Conservation (phyloP, 805 yeast species). For the Candida parachauliodes region DNA sequence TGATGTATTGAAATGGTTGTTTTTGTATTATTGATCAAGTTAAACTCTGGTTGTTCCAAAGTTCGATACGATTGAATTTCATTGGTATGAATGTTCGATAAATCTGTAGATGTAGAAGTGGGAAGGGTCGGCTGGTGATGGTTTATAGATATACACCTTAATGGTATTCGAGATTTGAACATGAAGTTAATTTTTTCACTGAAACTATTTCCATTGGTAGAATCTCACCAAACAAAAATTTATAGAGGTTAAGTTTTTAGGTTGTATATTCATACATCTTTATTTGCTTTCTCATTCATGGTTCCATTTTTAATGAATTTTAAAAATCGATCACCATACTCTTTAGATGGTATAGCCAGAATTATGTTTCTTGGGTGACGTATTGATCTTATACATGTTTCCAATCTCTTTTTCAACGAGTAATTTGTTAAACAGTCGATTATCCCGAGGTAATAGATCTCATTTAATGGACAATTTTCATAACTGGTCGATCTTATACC, state of each 20-base stretch:
- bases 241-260: no score
- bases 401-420: conserved; percentile 68
- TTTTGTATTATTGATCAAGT: conserved; percentile 9
- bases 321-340: conserved; percentile 85
- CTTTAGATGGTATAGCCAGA: conserved; percentile 86
- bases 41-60: conserved; percentile 25
- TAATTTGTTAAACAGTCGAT: conserved; percentile 90
- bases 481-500: conserved; percentile 76
- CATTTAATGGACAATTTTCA: conserved; percentile 54
- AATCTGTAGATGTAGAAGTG: conserved; percentile 8
- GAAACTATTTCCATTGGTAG: no score
- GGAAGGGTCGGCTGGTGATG: conserved; percentile 1
- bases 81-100: conserved; percentile 13
- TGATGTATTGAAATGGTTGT: conserved; percentile 46
- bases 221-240: no score
- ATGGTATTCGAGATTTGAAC: no score
- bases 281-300: conserved; percentile 10
- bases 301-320: conserved; percentile 53
- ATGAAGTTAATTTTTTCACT: no score
- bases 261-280: no score
- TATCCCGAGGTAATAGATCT: conserved; percentile 85
- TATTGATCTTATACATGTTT: conserved; percentile 80
- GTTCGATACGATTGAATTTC: conserved; percentile 15
- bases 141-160: conserved; percentile 2
- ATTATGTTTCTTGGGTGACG: conserved; percentile 65